phyloP scores from a whole-genome alignment of 768 basidiomycete species.

The Pisolithus tinctorius region DNA sequence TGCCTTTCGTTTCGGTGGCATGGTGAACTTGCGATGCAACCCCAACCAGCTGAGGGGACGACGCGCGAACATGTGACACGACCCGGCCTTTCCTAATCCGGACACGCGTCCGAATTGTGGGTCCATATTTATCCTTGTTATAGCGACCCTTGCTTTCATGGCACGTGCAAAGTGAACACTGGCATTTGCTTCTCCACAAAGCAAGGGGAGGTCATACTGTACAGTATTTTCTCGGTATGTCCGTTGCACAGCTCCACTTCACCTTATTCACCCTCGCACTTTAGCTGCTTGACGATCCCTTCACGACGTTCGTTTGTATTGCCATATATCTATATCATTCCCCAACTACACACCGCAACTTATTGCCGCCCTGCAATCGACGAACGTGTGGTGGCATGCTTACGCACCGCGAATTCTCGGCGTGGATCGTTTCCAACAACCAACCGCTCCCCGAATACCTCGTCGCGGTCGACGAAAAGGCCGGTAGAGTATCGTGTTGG shows the following conservation, averaged over 20 bases:
- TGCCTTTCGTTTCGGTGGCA: conserved; percentile 27
- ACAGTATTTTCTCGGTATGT: conserved; percentile 4
- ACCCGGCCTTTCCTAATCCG: conserved; percentile 1
- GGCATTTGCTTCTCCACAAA: conserved; percentile 1
- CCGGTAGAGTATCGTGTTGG: conserved; percentile 56
- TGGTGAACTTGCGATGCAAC: conserved; percentile 2
- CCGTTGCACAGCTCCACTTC: background rate
- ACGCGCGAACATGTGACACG: conserved; percentile 1
- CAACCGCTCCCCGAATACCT: conserved; percentile 48
- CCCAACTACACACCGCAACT: conserved; percentile 1
- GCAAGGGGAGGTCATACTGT: conserved; percentile 3
- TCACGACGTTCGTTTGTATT: conserved; percentile 3
- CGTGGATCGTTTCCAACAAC: conserved; percentile 57
- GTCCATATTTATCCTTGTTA: conserved; percentile 10
- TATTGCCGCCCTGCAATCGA: background rate
- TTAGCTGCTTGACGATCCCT: background rate
- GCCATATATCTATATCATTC: background rate
- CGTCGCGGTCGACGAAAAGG: conserved; percentile 38
- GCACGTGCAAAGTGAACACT: conserved; percentile 9
- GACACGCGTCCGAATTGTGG: conserved; percentile 7
- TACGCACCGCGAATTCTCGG: conserved; percentile 55
- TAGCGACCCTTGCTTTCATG: background rate
- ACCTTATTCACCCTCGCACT: background rate
- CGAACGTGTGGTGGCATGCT: conserved; percentile 31
- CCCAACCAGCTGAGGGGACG: background rate